phyloP scores from a whole-genome alignment of 2,329 filamentous ascomycete species.

The Lachnum nothofagi region DNA sequence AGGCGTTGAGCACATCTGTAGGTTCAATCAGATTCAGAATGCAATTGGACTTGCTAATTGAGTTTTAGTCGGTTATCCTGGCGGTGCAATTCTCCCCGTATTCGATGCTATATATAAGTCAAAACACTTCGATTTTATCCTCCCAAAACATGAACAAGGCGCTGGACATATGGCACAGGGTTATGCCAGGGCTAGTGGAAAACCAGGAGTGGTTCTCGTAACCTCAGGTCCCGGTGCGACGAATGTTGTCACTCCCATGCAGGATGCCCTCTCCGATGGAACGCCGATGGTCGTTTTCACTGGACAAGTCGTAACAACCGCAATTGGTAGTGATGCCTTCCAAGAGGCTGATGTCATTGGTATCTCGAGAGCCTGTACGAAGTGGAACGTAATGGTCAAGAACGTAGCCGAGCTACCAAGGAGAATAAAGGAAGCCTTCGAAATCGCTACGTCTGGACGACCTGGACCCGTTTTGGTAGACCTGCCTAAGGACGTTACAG shows the following conservation, averaged over 20 bases:
- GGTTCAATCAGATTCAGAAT: slow-evolving; percentile 37
- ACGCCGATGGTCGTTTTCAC: slow-evolving; percentile 94
- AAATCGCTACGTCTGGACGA: slow-evolving; percentile 90
- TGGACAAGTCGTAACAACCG: slow-evolving; percentile 83
- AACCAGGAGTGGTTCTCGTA: slow-evolving; percentile 91
- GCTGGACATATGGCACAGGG: slow-evolving; percentile 98
- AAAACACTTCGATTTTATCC: slow-evolving; percentile 90
- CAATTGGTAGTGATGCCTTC: slow-evolving; percentile 93
- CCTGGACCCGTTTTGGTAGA: slow-evolving; percentile 94
- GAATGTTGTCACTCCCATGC: slow-evolving; percentile 93
- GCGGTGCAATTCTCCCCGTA: slow-evolving; percentile 92
- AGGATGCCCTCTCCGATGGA: slow-evolving; percentile 91
- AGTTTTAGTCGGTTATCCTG: slow-evolving; percentile 72
- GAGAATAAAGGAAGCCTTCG: slow-evolving; percentile 95
- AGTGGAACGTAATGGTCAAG: slow-evolving; percentile 99
- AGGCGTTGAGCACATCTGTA: slow-evolving; percentile 89
- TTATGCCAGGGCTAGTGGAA: slow-evolving; percentile 88
- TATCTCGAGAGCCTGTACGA: slow-evolving; percentile 91
- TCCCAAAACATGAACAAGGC: slow-evolving; percentile 94
- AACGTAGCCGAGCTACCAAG: slow-evolving; percentile 87
- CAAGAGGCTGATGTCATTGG: slow-evolving; percentile 93
- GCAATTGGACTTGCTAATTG: slow-evolving; percentile 15
- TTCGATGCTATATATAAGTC: slow-evolving; percentile 99
- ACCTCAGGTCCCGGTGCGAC: slow-evolving; percentile 95
- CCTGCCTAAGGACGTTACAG: slow-evolving; percentile 93